These are phyloP conservation scores for Floccularia luteovirens DNA, from an alignment of 768 basidiomycete genomes.

Conservation along the genomic window DNA sequence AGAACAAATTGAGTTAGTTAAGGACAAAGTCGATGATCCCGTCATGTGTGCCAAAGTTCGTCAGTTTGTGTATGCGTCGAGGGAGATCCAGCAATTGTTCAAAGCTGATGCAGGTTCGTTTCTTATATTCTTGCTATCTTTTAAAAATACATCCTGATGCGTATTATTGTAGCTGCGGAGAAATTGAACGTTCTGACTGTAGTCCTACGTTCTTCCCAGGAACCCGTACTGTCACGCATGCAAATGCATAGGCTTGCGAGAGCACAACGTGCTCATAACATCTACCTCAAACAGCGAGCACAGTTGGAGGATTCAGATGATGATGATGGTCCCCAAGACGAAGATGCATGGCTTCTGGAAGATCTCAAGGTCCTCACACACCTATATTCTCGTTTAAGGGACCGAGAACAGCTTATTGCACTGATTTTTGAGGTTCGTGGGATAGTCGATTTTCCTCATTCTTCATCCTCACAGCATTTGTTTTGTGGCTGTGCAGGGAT, in stretches of 20 bases:
- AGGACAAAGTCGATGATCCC: conserved; percentile 84
- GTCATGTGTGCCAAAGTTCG: conserved; percentile 84
- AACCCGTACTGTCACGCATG: conserved; percentile 64
- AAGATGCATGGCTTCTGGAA: conserved; percentile 95
- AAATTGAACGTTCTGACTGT: conserved; percentile 70
- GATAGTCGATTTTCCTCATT: neutral
- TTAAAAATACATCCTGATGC: neutral
- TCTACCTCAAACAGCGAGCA: conserved; percentile 60
- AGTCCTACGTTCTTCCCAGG: conserved; percentile 72
- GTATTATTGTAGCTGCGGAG: conserved; percentile 43
- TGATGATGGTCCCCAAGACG: conserved; percentile 87
- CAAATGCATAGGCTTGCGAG: conserved; percentile 79
- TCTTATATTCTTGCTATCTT: neutral
- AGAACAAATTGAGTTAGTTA: conserved; percentile 83
- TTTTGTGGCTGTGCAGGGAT: conserved; percentile 47
- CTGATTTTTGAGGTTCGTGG: conserved; percentile 84
- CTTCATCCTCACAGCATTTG: neutral
- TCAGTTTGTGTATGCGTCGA: conserved; percentile 79
- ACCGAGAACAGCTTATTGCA: conserved; percentile 87
- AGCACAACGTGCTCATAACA: conserved; percentile 69
- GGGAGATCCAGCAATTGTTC: conserved; percentile 80
- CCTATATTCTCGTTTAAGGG: conserved; percentile 72
- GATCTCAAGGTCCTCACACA: conserved; percentile 78
- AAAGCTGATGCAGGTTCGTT: conserved; percentile 73
- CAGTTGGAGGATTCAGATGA: conserved; percentile 77